Evolutionary conservation across 2,329 filamentous ascomycete species (phyloP).

Genomic region (Biscogniauxia mediterranea): DNA sequence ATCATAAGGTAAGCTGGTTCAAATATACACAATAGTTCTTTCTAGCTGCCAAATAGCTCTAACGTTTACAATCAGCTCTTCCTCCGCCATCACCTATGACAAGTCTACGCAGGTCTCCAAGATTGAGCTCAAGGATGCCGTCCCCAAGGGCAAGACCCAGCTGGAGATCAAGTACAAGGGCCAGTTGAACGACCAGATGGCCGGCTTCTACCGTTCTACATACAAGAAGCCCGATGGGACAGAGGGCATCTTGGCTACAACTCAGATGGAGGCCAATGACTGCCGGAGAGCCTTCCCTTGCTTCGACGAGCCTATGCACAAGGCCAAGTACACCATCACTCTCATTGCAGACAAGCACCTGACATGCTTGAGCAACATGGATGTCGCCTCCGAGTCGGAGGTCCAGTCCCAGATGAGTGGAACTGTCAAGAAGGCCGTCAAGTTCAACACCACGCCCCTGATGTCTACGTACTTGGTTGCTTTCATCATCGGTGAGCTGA

Average conservation of each 20-base stretch:
- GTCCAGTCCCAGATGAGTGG: slow-evolving; percentile 62
- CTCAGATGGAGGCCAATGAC: slow-evolving; percentile 96
- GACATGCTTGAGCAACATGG: slow-evolving; percentile 97
- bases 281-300: slow-evolving; percentile 90
- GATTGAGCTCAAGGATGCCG: slow-evolving; percentile 70
- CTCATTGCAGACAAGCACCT: slow-evolving; percentile 85
- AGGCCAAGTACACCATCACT: slow-evolving; percentile 89
- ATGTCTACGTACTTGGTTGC: slow-evolving; percentile 97
- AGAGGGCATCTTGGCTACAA: slow-evolving; percentile 80
- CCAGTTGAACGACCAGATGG: slow-evolving; percentile 87
- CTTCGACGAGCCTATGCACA: slow-evolving; percentile 93
- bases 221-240: slow-evolving; percentile 82
- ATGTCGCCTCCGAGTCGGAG: slow-evolving; percentile 76
- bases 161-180: slow-evolving; percentile 76
- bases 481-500: slow-evolving; percentile 91
- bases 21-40: background rate
- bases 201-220: slow-evolving; percentile 93
- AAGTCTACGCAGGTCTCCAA: slow-evolving; percentile 78
- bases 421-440: slow-evolving; percentile 76
- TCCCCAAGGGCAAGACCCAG: slow-evolving; percentile 75
- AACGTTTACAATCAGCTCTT: slow-evolving; percentile 49
- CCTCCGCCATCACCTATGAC: slow-evolving; percentile 69
- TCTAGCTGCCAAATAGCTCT: slow-evolving; percentile 11
- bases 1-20: slow-evolving; percentile 41
- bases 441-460: slow-evolving; percentile 85